Conservation (phyloP, 2,329 filamentous ascomycete species). For the Tolypocladium capitatum region DNA sequence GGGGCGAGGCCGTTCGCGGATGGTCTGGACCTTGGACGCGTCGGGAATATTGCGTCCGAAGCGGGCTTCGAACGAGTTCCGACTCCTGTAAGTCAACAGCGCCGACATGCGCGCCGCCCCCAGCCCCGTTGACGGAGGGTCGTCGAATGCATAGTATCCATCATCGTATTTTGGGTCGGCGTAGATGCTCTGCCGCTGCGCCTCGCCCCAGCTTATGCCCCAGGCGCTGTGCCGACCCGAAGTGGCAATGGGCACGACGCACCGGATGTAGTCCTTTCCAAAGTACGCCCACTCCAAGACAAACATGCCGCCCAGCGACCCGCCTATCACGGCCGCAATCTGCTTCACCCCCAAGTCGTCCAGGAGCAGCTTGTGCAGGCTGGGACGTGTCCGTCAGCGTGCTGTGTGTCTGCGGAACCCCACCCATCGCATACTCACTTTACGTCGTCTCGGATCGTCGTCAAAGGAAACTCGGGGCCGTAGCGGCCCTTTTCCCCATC, state of each 20-base stretch:
- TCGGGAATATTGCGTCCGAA: slow-evolving; percentile 92
- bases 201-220: slow-evolving; percentile 86
- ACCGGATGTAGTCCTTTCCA: slow-evolving; percentile 71
- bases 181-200: slow-evolving; percentile 87
- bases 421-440: slow-evolving; percentile 45
- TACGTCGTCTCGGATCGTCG: slow-evolving; percentile 90
- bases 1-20: slow-evolving; percentile 52
- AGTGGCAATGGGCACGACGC: slow-evolving; percentile 72
- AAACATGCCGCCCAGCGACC: slow-evolving; percentile 80
- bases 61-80: slow-evolving; percentile 90
- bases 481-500: slow-evolving; percentile 63
- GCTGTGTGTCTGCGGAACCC: background rate
- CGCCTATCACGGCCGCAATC: slow-evolving; percentile 66
- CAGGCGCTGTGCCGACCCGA: slow-evolving; percentile 76
- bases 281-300: slow-evolving; percentile 89
- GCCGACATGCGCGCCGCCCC: slow-evolving; percentile 95
- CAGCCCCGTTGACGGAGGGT: slow-evolving; percentile 75
- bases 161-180: slow-evolving; percentile 97
- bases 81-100: slow-evolving; percentile 85
- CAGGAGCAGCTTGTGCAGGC: slow-evolving; percentile 65
- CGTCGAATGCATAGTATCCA: slow-evolving; percentile 80
- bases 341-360: slow-evolving; percentile 71
- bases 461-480: slow-evolving; percentile 90
- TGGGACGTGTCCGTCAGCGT: slow-evolving; percentile 25
- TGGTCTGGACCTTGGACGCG: slow-evolving; percentile 68